phyloP scores from a whole-genome alignment of 129 eudicot genomes.

The Helichrysum umbraculigerum region DNA sequence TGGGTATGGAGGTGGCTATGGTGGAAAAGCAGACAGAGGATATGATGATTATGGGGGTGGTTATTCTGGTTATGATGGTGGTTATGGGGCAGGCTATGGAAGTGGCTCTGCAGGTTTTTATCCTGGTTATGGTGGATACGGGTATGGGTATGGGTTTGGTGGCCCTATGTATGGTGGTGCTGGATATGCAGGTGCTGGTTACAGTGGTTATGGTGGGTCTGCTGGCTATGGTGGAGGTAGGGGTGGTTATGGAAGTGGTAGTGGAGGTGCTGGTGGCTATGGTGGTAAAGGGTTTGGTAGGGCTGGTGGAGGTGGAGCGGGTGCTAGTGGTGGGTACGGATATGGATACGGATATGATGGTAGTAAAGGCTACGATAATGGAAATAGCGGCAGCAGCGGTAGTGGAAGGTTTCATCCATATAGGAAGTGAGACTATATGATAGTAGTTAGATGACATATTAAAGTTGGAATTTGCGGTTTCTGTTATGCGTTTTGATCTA shows the following conservation, averaged over 20 bases:
- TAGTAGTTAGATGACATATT: conserved; percentile 24
- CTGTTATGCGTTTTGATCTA: conserved; percentile 12
- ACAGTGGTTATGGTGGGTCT: conserved; percentile 41
- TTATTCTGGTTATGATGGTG: conserved; percentile 53
- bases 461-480: conserved; percentile 33
- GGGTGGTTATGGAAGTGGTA: conserved; percentile 57
- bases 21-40: conserved; percentile 63
- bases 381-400: conserved; percentile 28
- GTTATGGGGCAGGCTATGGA: conserved; percentile 52
- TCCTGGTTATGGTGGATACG: conserved; percentile 79
- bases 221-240: conserved; percentile 59
- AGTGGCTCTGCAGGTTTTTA: conserved; percentile 63
- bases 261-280: conserved; percentile 44
- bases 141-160: conserved; percentile 82
- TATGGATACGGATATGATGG: conserved; percentile 44
- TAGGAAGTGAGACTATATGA: conserved; percentile 47
- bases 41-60: conserved; percentile 62
- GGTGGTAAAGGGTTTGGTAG: conserved; percentile 52
- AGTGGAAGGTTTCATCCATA: conserved; percentile 83
- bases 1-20: conserved; percentile 67
- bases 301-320: conserved; percentile 31
- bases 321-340: conserved; percentile 37
- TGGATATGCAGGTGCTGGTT: conserved; percentile 64
- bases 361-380: conserved; percentile 48
- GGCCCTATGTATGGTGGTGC: conserved; percentile 80